Conservation (phyloP, 768 basidiomycete species). For the Xerocomellus dryophilus region DNA sequence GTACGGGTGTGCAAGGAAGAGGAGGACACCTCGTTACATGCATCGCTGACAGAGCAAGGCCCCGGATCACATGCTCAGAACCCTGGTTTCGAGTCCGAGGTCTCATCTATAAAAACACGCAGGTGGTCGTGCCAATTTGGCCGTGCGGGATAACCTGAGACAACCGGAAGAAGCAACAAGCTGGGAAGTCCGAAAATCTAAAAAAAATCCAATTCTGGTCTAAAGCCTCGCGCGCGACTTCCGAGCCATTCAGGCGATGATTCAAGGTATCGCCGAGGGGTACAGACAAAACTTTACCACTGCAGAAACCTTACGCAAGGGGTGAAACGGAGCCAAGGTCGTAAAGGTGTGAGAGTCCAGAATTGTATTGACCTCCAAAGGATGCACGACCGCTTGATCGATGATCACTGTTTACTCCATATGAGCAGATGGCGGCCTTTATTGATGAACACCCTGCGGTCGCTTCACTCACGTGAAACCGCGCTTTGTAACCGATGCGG, state of each 20-base stretch:
- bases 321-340: background rate
- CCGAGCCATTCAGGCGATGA: background rate
- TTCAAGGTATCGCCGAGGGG: conserved; percentile 19
- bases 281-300: conserved; percentile 1
- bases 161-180: background rate
- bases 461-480: conserved; percentile 10
- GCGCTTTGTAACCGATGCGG: conserved; percentile 5
- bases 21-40: background rate
- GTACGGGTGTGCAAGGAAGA: too few relatives aligned
- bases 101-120: background rate
- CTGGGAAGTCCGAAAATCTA: background rate
- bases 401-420: conserved; percentile 10
- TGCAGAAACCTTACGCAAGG: conserved; percentile 7
- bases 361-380: background rate
- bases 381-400: too few relatives aligned
- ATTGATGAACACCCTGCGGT: background rate
- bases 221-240: background rate
- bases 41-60: background rate
- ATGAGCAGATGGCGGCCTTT: background rate
- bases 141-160: conserved; percentile 4
- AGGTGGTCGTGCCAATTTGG: background rate
- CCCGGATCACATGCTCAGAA: background rate
- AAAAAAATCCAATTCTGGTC: conserved; percentile 12
- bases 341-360: background rate
- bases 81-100: conserved; percentile 10